Evolutionary conservation across 352 stramenopile genomes (phyloP).

Genomic region (Pythium myriotylum): DNA sequence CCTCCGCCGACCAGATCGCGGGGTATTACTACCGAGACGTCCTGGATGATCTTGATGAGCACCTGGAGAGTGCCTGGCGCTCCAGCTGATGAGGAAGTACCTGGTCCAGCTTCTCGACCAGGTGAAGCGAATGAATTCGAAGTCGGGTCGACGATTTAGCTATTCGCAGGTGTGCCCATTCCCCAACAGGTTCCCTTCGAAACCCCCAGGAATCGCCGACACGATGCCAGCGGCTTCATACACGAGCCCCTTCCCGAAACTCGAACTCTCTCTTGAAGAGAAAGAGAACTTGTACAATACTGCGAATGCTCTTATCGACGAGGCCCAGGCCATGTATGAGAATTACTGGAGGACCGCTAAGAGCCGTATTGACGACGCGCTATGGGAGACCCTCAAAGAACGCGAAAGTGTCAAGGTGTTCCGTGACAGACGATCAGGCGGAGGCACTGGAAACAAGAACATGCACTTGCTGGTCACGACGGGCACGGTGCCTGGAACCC

Average conservation of each 20-base stretch:
- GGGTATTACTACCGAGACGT: too few species aligned
- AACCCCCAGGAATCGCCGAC: background rate
- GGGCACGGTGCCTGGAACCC: slow-evolving; percentile 43
- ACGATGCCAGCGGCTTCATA: slow-evolving; percentile 20
- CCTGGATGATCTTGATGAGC: too few species aligned
- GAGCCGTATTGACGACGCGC: slow-evolving; percentile 33
- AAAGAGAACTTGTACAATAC: slow-evolving; percentile 45
- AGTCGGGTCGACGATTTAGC: too few species aligned
- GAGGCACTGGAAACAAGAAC: slow-evolving; percentile 9
- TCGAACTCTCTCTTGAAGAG: slow-evolving; percentile 48
- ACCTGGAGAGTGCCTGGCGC: background rate
- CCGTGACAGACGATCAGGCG: slow-evolving; percentile 38
- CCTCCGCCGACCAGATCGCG: too few species aligned
- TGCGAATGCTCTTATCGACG: slow-evolving; percentile 46
- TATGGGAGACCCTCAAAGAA: slow-evolving; percentile 48
- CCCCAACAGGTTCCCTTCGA: background rate
- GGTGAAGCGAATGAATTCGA: too few species aligned
- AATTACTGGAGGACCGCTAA: slow-evolving; percentile 39
- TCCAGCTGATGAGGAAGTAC: too few species aligned
- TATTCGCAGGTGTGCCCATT: too few species aligned
- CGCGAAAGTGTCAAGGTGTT: slow-evolving; percentile 46
- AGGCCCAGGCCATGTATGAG: slow-evolving; percentile 45
- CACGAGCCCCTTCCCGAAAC: slow-evolving; percentile 46
- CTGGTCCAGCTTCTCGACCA: too few species aligned
- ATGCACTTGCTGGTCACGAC: slow-evolving; percentile 16